These are phyloP conservation scores for Ambrosia hybrid DNA, from an alignment of 140 eudicot genomes.

Conservation along the genomic window DNA sequence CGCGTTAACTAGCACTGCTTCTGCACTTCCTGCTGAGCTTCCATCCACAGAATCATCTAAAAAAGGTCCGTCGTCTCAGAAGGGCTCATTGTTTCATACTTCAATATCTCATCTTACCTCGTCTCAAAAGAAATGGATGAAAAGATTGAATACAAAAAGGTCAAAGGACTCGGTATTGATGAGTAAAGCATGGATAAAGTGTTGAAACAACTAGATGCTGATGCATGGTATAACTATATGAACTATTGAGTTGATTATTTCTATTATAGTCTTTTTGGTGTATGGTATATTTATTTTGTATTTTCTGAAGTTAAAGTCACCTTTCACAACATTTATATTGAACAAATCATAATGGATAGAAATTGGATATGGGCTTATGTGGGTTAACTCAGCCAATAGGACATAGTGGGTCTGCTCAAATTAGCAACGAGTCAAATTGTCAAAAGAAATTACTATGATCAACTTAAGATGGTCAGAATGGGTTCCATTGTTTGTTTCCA, in stretches of 20 bases:
- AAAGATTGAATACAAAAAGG: conserved; percentile 50
- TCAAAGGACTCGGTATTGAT: conserved; percentile 38
- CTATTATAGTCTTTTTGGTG: conserved; percentile 26
- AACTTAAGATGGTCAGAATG: too few species aligned
- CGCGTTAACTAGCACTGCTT: conserved; percentile 78
- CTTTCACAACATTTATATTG: neutral
- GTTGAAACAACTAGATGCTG: neutral
- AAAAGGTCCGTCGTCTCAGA: conserved; percentile 28
- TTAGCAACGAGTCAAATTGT: too few species aligned
- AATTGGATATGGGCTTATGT: too few species aligned
- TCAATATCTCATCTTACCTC: conserved; percentile 43
- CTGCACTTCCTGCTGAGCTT: conserved; percentile 98
- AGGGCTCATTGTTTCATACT: conserved; percentile 31
- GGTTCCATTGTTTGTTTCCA: too few species aligned
- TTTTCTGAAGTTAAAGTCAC: conserved; percentile 8
- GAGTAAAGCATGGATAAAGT: conserved; percentile 11
- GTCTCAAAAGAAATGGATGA: conserved; percentile 79
- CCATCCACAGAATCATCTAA: conserved; percentile 37
- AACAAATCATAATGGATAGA: too few species aligned
- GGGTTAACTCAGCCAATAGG: too few species aligned
- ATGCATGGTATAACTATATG: neutral
- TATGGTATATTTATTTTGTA: conserved; percentile 16
- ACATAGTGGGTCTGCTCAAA: too few species aligned
- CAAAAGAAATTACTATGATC: too few species aligned
- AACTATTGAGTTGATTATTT: conserved; percentile 3